Evolutionary conservation across 2,329 filamentous ascomycete species (phyloP), one percentile per base, ranked within the genome.

Genomic region (Cladosporium sp.): DNA sequence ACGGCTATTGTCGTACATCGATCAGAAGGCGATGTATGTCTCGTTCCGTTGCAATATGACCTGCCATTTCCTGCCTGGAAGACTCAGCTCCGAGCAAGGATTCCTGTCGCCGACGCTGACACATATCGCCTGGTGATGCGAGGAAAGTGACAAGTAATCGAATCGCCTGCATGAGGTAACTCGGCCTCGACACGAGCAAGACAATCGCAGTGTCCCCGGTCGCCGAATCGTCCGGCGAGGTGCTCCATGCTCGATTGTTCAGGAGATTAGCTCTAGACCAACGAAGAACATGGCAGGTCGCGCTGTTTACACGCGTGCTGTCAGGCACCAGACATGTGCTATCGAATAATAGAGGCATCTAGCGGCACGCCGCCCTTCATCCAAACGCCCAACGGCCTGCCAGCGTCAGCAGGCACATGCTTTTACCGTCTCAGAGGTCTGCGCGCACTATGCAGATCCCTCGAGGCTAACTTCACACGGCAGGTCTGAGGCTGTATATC

Each of bases 341-440:
- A 63, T 63, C 14, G 61, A 63, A 44, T 63, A 29, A 29, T 55
- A 55, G 40, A 46, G 28, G 28, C 26, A 21, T 28, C 29, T 63
- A 56, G 61, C 29, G 40, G 50, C 61, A 31, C 26, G 61, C 61
- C 61, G 56, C 61, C 26, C 52, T 63, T 33, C 50, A 63, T 63
- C 50, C 61, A 46, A 31, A 40, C 21, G 29, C 49, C 44, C 31
- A 46, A 35, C 50, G 7, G 2, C 40, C 50, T 56, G 44, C 33
- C 29, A 55, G 5, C n/a, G 55, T 55, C 61, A 63, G 49, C 21
- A 29, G 61, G n/a, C 35, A 56, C 26, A 35, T 31, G 53, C 50
- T 46, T 46, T 56, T 44, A 35, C 23, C 50, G 33, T 31, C 61
- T 31, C 23, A 29, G 14, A 14, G 33, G 33, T 29, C 60, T 29